Conservation (phyloP, 805 yeast genomes). For the Pichia manshurica region DNA sequence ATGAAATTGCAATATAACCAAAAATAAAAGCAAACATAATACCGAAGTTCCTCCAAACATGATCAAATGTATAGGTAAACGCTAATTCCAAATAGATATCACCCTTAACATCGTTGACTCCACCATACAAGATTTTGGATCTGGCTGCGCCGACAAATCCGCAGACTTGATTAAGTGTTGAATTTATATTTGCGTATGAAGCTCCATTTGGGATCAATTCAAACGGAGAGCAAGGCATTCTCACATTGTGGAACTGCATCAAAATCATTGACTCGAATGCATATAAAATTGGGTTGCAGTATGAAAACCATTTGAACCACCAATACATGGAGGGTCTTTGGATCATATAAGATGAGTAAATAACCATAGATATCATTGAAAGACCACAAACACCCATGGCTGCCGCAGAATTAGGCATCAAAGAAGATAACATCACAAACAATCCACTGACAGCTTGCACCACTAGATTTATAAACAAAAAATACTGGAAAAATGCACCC, state of each 20-base stretch:
- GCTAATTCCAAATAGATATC: slow-evolving; percentile 39
- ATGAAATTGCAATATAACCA: slow-evolving; percentile 32
- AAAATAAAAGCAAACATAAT: slow-evolving; percentile 38
- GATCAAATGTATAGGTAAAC: slow-evolving; percentile 47
- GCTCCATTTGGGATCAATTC: slow-evolving; percentile 49
- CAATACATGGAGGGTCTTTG: slow-evolving; percentile 55
- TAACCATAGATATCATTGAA: slow-evolving; percentile 40
- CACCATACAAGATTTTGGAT: slow-evolving; percentile 19
- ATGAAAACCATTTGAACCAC: slow-evolving; percentile 34
- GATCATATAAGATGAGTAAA: slow-evolving; percentile 61
- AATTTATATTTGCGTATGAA: slow-evolving; percentile 39
- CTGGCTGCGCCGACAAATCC: slow-evolving; percentile 43
- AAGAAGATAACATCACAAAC: slow-evolving; percentile 50
- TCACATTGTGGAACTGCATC: slow-evolving; percentile 50
- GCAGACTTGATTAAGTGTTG: slow-evolving; percentile 40
- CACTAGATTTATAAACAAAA: slow-evolving; percentile 34
- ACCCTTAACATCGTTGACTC: slow-evolving; percentile 42
- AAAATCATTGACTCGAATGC: background rate
- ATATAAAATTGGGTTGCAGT: background rate
- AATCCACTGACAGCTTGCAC: slow-evolving; percentile 45
- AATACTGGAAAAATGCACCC: slow-evolving; percentile 48
- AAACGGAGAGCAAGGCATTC: slow-evolving; percentile 41
- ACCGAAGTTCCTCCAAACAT: slow-evolving; percentile 73
- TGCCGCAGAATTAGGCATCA: slow-evolving; percentile 42
- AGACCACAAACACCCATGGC: slow-evolving; percentile 62